These are phyloP conservation scores for Casuarina cunninghamiana DNA, from an alignment of 306 rosid genomes.

Conservation along the genomic window DNA sequence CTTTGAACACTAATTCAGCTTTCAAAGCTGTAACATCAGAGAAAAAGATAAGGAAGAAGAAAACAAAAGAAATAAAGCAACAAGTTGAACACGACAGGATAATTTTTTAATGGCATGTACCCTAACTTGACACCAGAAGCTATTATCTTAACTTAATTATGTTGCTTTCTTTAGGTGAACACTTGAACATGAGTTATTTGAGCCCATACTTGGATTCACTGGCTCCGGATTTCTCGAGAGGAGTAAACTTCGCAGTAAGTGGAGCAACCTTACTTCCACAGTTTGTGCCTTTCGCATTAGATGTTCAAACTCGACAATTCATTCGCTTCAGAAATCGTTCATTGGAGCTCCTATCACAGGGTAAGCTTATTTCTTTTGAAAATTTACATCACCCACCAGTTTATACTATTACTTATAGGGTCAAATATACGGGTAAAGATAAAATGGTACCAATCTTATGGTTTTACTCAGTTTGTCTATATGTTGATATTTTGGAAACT, in stretches of 20 bases:
- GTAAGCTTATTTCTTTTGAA: background rate
- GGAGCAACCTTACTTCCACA: slow-evolving; percentile 15
- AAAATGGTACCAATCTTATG: too few species aligned
- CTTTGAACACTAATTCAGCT: background rate
- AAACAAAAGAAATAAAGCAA: background rate
- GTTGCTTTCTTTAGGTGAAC: background rate
- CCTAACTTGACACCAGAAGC: background rate
- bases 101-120: background rate
- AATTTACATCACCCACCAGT: too few species aligned
- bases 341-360: slow-evolving; percentile 1
- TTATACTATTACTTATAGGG: too few species aligned
- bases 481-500: too few species aligned
- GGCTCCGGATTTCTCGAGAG: background rate
- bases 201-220: slow-evolving; percentile 9
- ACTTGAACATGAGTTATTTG: slow-evolving; percentile 9
- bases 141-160: background rate
- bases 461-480: too few species aligned
- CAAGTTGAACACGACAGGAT: background rate
- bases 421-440: too few species aligned
- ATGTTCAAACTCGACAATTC: slow-evolving; percentile 8
- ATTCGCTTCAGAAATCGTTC: slow-evolving; percentile 1
- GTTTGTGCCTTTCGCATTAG: slow-evolving; percentile 6
- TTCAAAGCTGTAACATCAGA: background rate
- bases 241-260: slow-evolving; percentile 8
- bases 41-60: background rate